These are phyloP conservation scores for Suhomyces sp. DNA, from an alignment of 805 yeast species.

Conservation along the genomic window DNA sequence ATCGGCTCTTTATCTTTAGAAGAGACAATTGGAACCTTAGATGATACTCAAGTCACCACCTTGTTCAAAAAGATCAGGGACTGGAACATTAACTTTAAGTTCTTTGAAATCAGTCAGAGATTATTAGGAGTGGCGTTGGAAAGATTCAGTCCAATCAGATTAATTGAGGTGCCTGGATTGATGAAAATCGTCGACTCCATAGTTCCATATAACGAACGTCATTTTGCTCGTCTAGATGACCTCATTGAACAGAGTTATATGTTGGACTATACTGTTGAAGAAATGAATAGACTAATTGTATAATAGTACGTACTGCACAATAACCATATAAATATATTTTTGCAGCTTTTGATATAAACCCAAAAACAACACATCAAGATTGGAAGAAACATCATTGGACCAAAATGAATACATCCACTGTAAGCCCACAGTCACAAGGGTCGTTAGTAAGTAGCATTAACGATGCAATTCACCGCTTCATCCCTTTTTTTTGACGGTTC, in stretches of 20 bases:
- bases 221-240: constrained; percentile 71
- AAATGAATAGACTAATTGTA: constrained; percentile 50
- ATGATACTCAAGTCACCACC: constrained; percentile 55
- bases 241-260: constrained; percentile 82
- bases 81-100: constrained; percentile 90
- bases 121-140: constrained; percentile 64
- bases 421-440: too few species aligned
- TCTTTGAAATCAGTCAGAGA: constrained; percentile 78
- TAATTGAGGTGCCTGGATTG: constrained; percentile 67
- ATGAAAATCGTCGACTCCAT: constrained; percentile 70
- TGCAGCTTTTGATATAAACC: too few species aligned
- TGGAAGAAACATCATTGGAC: too few species aligned
- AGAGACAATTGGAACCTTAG: constrained; percentile 54
- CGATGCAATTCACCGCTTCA: too few species aligned
- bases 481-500: too few species aligned
- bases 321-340: too few species aligned
- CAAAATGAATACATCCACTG: too few species aligned
- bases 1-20: constrained; percentile 65
- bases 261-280: constrained; percentile 78
- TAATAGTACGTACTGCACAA: constrained; percentile 2
- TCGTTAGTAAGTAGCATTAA: too few species aligned
- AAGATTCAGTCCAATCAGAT: constrained; percentile 51
- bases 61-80: constrained; percentile 79
- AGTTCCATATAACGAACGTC: constrained; percentile 87
- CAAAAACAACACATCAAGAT: too few species aligned